Percentiles rank a stretch among this genome's conserved stretches.
These are phyloP conservation scores for Chaetomium sp. DNA, from an alignment of 2,329 filamentous ascomycete species.

Conservation along the genomic window DNA sequence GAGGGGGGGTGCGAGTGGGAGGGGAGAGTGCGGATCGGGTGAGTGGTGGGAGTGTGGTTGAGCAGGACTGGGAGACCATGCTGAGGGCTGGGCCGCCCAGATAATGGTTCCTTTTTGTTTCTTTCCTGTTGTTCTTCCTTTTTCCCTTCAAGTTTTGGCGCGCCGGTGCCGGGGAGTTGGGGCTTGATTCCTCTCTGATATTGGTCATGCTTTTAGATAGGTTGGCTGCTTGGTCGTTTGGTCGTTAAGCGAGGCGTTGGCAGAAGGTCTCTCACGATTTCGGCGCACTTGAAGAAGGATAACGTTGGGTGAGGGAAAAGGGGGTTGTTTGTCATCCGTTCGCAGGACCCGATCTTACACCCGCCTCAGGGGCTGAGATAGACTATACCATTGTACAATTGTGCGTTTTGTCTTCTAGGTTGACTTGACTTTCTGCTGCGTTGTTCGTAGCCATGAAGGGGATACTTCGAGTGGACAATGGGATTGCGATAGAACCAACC, in stretches of 20 bases:
- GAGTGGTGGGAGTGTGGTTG: slow-evolving; percentile 29
- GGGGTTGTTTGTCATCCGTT: background rate
- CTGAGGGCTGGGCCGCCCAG: slow-evolving; percentile 54
- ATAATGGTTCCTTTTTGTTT: slow-evolving; percentile 37
- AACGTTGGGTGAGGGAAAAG: background rate
- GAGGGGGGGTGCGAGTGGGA: background rate
- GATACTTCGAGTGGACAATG: background rate
- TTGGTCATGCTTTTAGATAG: background rate
- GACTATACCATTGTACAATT: background rate
- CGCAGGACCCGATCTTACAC: background rate
- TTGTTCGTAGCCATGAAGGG: background rate
- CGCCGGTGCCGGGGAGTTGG: background rate
- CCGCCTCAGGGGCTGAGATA: background rate
- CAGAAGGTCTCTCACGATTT: background rate
- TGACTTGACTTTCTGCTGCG: background rate
- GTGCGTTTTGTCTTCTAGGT: background rate
- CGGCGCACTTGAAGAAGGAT: background rate
- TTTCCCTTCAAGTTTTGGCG: background rate
- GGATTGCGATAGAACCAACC: too few relatives aligned
- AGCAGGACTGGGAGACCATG: slow-evolving; percentile 38
- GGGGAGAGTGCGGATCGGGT: slow-evolving; percentile 6
- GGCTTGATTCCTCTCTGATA: background rate
- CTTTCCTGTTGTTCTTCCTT: background rate
- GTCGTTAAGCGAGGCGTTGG: slow-evolving; percentile 15
- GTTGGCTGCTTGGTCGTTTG: background rate